A percentile compares a stretch with the other conserved stretches of the same genome.
phyloP scores from a whole-genome alignment of 805 yeast genomes.

The Wickerhamiella cacticola region DNA sequence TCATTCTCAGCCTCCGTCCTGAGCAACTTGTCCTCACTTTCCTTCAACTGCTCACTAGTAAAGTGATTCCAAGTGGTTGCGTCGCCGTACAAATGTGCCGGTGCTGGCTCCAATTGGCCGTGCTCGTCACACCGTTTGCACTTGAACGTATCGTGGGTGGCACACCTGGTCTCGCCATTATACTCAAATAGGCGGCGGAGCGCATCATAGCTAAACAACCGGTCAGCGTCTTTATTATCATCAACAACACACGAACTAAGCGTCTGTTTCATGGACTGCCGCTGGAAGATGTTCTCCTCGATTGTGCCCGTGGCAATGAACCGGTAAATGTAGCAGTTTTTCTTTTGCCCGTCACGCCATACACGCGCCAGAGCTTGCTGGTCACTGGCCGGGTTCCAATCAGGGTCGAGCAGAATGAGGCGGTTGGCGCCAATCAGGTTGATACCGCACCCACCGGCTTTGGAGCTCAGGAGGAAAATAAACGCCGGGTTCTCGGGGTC shows the following conservation, averaged over 20 bases:
- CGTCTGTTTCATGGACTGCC: slow-evolving; percentile 90
- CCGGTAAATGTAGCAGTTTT: slow-evolving; percentile 88
- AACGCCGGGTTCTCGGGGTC: slow-evolving; percentile 83
- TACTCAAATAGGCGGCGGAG: slow-evolving; percentile 64
- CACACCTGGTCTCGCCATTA: slow-evolving; percentile 57
- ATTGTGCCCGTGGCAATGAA: slow-evolving; percentile 91
- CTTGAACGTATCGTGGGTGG: slow-evolving; percentile 83
- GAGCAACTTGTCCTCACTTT: slow-evolving; percentile 65
- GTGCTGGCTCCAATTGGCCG: slow-evolving; percentile 50
- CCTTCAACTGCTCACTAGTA: slow-evolving; percentile 41
- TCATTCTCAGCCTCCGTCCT: slow-evolving; percentile 57
- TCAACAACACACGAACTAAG: slow-evolving; percentile 94
- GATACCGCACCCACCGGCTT: slow-evolving; percentile 99
- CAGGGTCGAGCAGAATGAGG: slow-evolving; percentile 74
- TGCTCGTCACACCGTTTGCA: slow-evolving; percentile 68
- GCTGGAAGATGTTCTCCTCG: slow-evolving; percentile 90
- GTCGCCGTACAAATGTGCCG: slow-evolving; percentile 93
- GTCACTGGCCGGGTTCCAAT: slow-evolving; percentile 98
- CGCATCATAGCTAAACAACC: slow-evolving; percentile 75
- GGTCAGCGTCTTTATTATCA: slow-evolving; percentile 87
- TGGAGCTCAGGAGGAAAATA: slow-evolving; percentile 77
- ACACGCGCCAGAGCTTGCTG: slow-evolving; percentile 96
- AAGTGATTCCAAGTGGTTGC: slow-evolving; percentile 96
- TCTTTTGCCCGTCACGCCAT: slow-evolving; percentile 98
- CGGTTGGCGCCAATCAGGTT: slow-evolving; percentile 94